Percentiles rank a stretch among this genome's conserved stretches.
phyloP scores from a whole-genome alignment of 2,329 filamentous ascomycete genomes.

The Fusarium bulbicola region DNA sequence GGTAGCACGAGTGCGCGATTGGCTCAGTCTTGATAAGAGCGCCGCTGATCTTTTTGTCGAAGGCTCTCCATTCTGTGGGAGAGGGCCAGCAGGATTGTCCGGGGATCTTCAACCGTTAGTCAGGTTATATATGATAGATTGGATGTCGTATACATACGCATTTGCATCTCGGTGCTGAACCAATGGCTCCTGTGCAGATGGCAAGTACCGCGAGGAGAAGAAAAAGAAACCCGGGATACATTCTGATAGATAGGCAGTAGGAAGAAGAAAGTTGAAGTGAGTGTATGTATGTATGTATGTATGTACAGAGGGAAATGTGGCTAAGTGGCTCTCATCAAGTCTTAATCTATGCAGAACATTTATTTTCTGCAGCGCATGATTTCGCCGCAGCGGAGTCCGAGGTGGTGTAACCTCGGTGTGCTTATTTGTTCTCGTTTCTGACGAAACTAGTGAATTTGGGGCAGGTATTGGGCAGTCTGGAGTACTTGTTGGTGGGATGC shows the following conservation, averaged over 20 bases:
- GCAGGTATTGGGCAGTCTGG: not conserved
- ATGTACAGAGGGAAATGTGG: not conserved
- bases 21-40: slow-evolving; percentile 23
- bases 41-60: not conserved
- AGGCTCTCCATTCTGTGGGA: slow-evolving; percentile 2
- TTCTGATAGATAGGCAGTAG: not conserved
- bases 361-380: not conserved
- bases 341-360: not conserved
- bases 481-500: not conserved
- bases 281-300: not conserved
- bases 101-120: slow-evolving; percentile 9
- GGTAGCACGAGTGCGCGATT: slow-evolving; percentile 27
- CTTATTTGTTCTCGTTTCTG: not conserved
- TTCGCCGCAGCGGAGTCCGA: not conserved
- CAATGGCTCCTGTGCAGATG: not conserved
- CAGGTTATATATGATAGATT: not conserved
- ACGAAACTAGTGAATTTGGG: not conserved
- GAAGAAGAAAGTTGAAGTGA: not conserved
- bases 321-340: not conserved
- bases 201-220: slow-evolving; percentile 1
- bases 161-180: slow-evolving; percentile 6
- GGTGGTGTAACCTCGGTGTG: not conserved
- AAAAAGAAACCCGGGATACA: not conserved
- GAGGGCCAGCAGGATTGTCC: slow-evolving; percentile 28
- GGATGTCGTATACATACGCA: slow-evolving; percentile 1